Conservation (phyloP, 805 yeast genomes). For the Debaryomyces maramus region DNA sequence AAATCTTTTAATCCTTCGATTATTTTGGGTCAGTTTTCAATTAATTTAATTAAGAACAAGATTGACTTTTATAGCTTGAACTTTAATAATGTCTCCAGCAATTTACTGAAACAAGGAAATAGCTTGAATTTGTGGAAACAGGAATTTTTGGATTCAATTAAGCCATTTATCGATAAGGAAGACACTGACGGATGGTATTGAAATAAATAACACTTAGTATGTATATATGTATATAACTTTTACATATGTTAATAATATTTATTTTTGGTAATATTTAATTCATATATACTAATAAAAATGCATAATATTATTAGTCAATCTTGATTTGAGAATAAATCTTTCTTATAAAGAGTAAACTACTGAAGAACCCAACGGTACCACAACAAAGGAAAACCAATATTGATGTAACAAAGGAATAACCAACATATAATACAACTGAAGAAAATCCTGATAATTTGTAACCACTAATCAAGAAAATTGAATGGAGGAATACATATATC, state of each 20-base stretch:
- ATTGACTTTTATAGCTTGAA: slow-evolving; percentile 27
- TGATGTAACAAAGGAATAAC: slow-evolving; percentile 76
- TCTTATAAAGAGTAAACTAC: slow-evolving; percentile 71
- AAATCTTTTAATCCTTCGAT: slow-evolving; percentile 7
- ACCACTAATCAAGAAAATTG: slow-evolving; percentile 70
- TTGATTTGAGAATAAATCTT: slow-evolving; percentile 82
- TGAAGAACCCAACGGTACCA: slow-evolving; percentile 83
- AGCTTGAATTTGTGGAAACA: slow-evolving; percentile 19
- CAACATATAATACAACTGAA: slow-evolving; percentile 76
- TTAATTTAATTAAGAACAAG: slow-evolving; percentile 22
- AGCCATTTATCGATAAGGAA: slow-evolving; percentile 32
- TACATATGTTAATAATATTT: background rate
- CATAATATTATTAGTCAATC: slow-evolving; percentile 51
- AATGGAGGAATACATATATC: slow-evolving; percentile 78
- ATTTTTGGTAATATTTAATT: no score
- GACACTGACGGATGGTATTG: slow-evolving; percentile 39
- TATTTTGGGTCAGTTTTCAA: slow-evolving; percentile 26
- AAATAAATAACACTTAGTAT: background rate
- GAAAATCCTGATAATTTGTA: slow-evolving; percentile 65
- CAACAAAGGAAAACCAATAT: slow-evolving; percentile 74
- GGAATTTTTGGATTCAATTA: slow-evolving; percentile 18
- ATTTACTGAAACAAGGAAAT: slow-evolving; percentile 4
- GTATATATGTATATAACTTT: background rate
- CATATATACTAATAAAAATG: background rate
- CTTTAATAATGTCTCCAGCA: slow-evolving; percentile 16